These are phyloP conservation scores for Mucor velutinosus DNA, from an alignment of 371 early-diverging fungal species.

Conservation along the genomic window DNA sequence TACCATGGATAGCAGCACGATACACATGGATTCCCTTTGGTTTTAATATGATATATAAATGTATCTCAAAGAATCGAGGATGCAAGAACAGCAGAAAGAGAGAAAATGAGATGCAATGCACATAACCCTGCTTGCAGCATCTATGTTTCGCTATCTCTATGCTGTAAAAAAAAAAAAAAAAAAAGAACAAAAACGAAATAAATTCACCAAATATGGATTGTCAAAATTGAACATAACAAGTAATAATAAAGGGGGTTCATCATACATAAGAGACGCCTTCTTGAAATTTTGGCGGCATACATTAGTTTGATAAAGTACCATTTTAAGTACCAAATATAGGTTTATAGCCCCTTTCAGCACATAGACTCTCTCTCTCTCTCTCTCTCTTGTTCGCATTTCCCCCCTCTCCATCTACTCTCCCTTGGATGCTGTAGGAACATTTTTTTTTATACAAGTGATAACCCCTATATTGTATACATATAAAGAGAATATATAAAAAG, in stretches of 20 bases:
- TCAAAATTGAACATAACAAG: conserved; percentile 30
- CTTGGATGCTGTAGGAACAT: conserved; percentile 11
- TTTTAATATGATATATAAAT: neutral
- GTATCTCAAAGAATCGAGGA: neutral
- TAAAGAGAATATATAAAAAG: neutral
- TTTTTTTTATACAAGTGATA: neutral
- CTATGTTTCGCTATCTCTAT: neutral
- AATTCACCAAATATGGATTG: conserved; percentile 33
- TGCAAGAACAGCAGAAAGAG: neutral
- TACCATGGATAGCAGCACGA: no score
- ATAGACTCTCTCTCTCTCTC: neutral
- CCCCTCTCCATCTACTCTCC: conserved; percentile 4
- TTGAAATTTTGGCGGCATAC: conserved; percentile 35
- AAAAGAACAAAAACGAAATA: conserved; percentile 28
- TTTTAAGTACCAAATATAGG: conserved; percentile 22
- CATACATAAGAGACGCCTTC: conserved; percentile 2
- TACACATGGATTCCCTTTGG: neutral
- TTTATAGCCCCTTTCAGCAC: conserved; percentile 10
- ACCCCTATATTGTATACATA: conserved; percentile 4
- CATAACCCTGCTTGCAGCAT: conserved; percentile 23
- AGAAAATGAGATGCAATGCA: conserved; percentile 12
- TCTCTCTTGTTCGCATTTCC: conserved; percentile 5
- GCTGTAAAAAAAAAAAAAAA: conserved; percentile 12
- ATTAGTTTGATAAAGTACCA: conserved; percentile 3
- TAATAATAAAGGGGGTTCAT: conserved; percentile 28